A percentile compares a stretch with the other conserved stretches of the same genome.
Conservation (phyloP, 2,329 filamentous ascomycete genomes). For the Trichoderma koningiopsis region DNA sequence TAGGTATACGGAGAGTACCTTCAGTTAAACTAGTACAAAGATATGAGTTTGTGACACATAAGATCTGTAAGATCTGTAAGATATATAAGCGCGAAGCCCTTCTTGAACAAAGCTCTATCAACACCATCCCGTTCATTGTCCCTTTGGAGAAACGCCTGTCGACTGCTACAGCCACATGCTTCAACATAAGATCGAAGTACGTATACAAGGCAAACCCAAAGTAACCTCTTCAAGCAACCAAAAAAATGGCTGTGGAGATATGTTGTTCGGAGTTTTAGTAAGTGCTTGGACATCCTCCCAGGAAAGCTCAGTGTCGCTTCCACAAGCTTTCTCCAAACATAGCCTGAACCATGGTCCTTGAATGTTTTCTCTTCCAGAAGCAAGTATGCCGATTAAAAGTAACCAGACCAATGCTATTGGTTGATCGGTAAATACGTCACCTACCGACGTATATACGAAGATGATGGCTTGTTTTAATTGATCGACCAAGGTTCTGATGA, state of each 20-base stretch:
- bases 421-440: not conserved
- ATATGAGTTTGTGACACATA: not conserved
- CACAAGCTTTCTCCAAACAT: conserved; percentile 4
- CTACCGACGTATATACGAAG: not conserved
- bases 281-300: not conserved
- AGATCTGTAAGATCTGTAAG: not conserved
- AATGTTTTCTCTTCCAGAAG: not conserved
- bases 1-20: not conserved
- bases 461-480: not conserved
- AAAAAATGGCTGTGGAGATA: not conserved
- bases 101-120: not conserved
- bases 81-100: not conserved
- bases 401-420: not conserved
- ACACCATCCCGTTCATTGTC: not conserved
- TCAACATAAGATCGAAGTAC: conserved; percentile 1
- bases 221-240: conserved; percentile 4
- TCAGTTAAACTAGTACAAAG: not conserved
- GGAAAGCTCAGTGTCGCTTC: not conserved
- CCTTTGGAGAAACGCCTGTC: not conserved
- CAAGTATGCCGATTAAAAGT: not conserved
- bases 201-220: not conserved
- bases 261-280: not conserved
- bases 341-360: conserved; percentile 3
- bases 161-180: not conserved
- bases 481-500: not conserved